Base-by-base conservation (phyloP, 2,329 filamentous ascomycete species). In the Chaetomiaceae sp. region DNA sequence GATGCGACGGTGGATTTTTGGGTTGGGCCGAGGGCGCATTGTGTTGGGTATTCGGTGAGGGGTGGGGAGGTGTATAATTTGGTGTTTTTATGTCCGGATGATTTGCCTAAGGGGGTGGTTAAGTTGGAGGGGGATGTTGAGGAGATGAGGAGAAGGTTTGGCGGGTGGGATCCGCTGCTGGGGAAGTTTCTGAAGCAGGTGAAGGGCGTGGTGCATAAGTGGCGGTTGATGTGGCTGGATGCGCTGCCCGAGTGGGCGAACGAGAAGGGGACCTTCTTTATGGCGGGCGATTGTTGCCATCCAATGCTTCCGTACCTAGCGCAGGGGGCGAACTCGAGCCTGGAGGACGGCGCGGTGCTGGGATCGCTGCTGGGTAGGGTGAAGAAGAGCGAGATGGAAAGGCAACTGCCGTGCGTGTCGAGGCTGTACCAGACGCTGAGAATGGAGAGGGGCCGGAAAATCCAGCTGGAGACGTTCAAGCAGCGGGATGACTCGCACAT, bases 261-360 rank as follows among this genome's bases (percentile, higher is more conserved):
- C 51, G 65, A 73, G 0, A 63, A 69, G 49, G 73, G 69, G 0
- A 82, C 77, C 25, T 71, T 82, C 34, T 72, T 72, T 1, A 73
- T 75, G 34, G 65, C 74, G 1, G 82, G 82, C 5, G 82, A 85
- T 56, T 71, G 78, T 1, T 85, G 81, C 53, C 82, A 85, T 60
- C 77, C 81, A 0, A 83, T 83, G 80, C 67, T 85, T 2, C 81
- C 80, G 3, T 79, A 81, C 56, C 70, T 82, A 23, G 83, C 79
- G 0, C 85, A 82, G 64, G 83, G 85, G 0, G 84, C 84, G 13
- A 86, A 86, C 60, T 82, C 77, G 0, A 78, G 79, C 0, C 51
- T 88, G 1, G 84, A 88, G 61, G 85, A 88, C 47, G 84, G 83
- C 0, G 82, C 83, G 0, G 81, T 85, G 0, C 66, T 87, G 0